Base-by-base conservation (phyloP, 345 rosid genomes). In the Corchorus capsularis region DNA sequence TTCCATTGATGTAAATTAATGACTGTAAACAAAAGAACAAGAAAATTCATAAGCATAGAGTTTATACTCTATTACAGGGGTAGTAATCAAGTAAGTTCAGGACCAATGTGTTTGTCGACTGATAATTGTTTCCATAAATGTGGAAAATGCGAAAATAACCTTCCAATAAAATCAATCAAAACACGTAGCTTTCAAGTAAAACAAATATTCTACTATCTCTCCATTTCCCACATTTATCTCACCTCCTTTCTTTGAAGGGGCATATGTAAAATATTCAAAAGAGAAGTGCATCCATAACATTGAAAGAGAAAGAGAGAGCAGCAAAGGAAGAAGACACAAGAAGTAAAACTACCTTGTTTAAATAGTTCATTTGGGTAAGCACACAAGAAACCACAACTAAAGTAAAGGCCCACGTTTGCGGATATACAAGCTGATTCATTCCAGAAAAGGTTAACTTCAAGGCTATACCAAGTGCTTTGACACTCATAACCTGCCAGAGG, bases 391-490 rank as follows among this genome's bases (percentile, higher is more conserved):
- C 82, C 73, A 91, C 92, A 71, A 91, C 84, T 75, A 86, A 53
- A 63, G 88, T 82, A 76, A 89, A 91, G 62, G 82, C 84, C 96
- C 94, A 89, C 57, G 96, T 91, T 69, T 91, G 94, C 13, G 96
- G 94, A 85, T 89, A 91, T 65, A 89, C 49, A 74, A 91, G 81
- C 75, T 90, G 94, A 83, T 91, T 91, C 75, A 79, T 86, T 79
- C 96, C 96, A 39, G 93, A 87, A 78, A 91, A 90, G 43, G 96
- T 90, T 74, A 91, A 84, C 86, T 91, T 91, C 76, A 91, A 66
- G 59, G 94, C 92, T 71, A 91, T 91, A 73, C 96, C 94, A 71
- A 91, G 90, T 69, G 94, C 96, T 83, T 91, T 91, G 22, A 91
- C 96, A 32, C 96, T 90, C 96, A 91, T 91, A 66, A 91, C 96